phyloP scores from a whole-genome alignment of 2,329 filamentous ascomycete genomes.

The Epichloe gansuensis region DNA sequence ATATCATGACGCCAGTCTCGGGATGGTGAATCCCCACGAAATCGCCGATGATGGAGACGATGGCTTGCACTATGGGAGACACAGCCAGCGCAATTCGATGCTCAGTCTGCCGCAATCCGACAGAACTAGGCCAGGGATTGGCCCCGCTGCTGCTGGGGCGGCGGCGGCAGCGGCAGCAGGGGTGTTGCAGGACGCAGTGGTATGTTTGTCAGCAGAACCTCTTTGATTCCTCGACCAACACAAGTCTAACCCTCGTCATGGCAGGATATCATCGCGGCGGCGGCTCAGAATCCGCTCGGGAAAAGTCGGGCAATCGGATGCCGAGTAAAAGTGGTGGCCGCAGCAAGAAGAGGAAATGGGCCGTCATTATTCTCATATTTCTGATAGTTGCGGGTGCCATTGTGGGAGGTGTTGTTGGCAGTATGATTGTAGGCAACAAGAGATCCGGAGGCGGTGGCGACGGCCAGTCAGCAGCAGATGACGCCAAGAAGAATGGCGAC shows the following conservation, averaged over 20 bases:
- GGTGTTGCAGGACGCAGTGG: slow-evolving; percentile 18
- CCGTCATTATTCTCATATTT: slow-evolving; percentile 51
- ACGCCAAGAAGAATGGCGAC: slow-evolving; percentile 53
- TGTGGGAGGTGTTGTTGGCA: slow-evolving; percentile 62
- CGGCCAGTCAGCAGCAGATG: slow-evolving; percentile 43
- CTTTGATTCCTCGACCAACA: background rate
- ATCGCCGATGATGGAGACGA: slow-evolving; percentile 86
- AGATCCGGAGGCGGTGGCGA: slow-evolving; percentile 11
- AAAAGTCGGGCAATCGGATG: slow-evolving; percentile 10
- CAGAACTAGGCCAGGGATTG: slow-evolving; percentile 14
- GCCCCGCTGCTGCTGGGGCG: slow-evolving; percentile 31
- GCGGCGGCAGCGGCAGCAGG: slow-evolving; percentile 17
- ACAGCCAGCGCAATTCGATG: slow-evolving; percentile 41
- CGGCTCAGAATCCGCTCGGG: slow-evolving; percentile 5
- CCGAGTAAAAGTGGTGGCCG: slow-evolving; percentile 35
- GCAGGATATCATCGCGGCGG: background rate
- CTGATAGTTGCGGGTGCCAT: slow-evolving; percentile 59
- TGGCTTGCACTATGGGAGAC: slow-evolving; percentile 47
- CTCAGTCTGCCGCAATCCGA: slow-evolving; percentile 41
- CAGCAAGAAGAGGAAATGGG: slow-evolving; percentile 57
- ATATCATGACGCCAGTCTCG: slow-evolving; percentile 36
- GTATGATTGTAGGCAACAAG: slow-evolving; percentile 49
- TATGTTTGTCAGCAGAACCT: slow-evolving; percentile 1
- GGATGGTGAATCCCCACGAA: slow-evolving; percentile 61
- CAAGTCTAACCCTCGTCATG: background rate